Evolutionary conservation across 140 eudicot genomes (phyloP), one percentile per base, ranked within the genome.

Genomic region (Anethum foeniculum): DNA sequence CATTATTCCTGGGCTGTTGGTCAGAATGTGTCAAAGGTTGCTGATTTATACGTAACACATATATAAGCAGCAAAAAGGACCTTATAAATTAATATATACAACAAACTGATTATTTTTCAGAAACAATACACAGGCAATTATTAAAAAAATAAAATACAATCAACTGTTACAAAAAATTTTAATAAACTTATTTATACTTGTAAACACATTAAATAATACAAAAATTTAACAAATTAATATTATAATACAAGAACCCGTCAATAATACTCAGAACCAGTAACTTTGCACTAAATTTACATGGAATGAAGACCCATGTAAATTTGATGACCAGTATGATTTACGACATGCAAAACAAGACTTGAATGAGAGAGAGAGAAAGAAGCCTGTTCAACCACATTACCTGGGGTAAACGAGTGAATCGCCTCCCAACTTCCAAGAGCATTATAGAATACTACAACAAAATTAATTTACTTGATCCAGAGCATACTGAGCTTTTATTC

Each of bases 1-100:
- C 90, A 84, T 87, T 67, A 87, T 87, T n/a, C 90, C 90, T 14
- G 90, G 90, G 46, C 90, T 87, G 84, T 69, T 79, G 27, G 64
- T 21, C 56, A 83, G 32, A 39, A 41, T 15, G n/a, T 30, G 74
- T 68, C 41, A 68, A 30, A 68, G 74, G 74, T 68, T 30, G 43
- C 6, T 13, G 41, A 67, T 12, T 12, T 27, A 67, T 67, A 8
- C 41, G 32, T 30, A 67, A 34, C 74, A 27, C 28, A 30, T 67
- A 67, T 67, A 67, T 28, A 67, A 30, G 21, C 43, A 28, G 23
- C 15, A 27, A 65, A 65, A 30, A 58, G 34, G 73, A 67, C 34
- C 41, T 15, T 67, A 28, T 2, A 30, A 30, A 14, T 30, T 14
- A 67, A 28, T 30, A 28, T 27, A 14, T 28, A 4, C 43, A 67